phyloP scores from a whole-genome alignment of 2,329 filamentous ascomycete species.

The Paracoccidioides brasiliensis region DNA sequence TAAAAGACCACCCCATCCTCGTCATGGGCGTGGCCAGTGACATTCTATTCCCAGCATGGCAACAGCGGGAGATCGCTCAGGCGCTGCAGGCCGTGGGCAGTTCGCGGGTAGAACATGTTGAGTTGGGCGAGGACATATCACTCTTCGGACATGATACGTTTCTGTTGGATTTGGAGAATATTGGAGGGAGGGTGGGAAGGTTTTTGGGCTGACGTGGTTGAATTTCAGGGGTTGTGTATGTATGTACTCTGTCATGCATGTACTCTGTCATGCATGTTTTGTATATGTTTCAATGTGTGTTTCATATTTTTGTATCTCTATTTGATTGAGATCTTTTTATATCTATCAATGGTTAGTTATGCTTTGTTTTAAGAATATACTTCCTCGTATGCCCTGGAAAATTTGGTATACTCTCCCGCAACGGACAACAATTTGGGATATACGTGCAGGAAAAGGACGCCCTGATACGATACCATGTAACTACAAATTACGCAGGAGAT shows the following conservation, averaged over 20 bases:
- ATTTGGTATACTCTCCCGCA: no score
- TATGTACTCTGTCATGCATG: no score
- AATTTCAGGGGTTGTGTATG: background rate
- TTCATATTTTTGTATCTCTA: background rate
- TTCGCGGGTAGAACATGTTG: slow-evolving; percentile 67
- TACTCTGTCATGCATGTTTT: background rate
- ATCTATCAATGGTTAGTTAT: no score
- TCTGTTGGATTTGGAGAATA: slow-evolving; percentile 77
- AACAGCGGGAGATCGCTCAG: slow-evolving; percentile 86
- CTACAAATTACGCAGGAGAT: no score
- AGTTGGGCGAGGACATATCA: slow-evolving; percentile 87
- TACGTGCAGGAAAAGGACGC: no score
- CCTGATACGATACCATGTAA: no score
- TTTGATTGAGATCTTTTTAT: background rate
- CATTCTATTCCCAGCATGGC: slow-evolving; percentile 95
- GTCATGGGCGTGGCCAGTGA: slow-evolving; percentile 93
- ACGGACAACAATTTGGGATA: no score
- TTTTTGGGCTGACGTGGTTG: slow-evolving; percentile 51
- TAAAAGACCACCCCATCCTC: slow-evolving; percentile 67
- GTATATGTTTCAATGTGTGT: background rate
- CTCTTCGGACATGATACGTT: slow-evolving; percentile 97
- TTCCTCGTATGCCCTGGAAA: no score
- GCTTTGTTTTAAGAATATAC: no score
- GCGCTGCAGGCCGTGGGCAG: slow-evolving; percentile 69
- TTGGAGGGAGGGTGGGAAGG: slow-evolving; percentile 67